A percentile compares a stretch with the other conserved stretches of the same genome.
Evolutionary conservation across 805 yeast genomes (phyloP).

Genomic region (Teunomyces tritomae): DNA sequence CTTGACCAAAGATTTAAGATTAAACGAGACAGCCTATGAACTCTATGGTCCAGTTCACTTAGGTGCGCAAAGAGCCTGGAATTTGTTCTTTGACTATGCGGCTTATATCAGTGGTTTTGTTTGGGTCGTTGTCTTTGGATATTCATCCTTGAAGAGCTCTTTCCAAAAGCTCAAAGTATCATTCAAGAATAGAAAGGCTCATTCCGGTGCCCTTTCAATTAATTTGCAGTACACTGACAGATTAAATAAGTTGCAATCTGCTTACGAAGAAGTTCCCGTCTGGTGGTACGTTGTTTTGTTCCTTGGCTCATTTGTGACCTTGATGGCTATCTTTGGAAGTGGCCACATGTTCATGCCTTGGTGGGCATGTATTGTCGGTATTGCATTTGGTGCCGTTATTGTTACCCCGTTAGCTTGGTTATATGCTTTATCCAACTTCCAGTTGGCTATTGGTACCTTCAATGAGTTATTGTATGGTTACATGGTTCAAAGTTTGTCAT

Average conservation of each 20-base stretch:
- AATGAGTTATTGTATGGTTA: conserved; percentile 49
- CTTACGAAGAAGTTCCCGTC: conserved; percentile 40
- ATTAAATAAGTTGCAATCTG: conserved; percentile 39
- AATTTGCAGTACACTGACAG: conserved; percentile 36
- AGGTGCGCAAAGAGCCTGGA: conserved; percentile 50
- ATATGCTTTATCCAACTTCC: conserved; percentile 51
- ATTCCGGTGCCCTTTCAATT: conserved; percentile 8
- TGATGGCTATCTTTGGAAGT: conserved; percentile 32
- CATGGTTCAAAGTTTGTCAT: conserved; percentile 33
- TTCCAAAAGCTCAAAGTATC: conserved; percentile 10
- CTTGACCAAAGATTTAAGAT: conserved; percentile 35
- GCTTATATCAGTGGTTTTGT: conserved; percentile 48
- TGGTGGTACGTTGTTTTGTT: conserved; percentile 44
- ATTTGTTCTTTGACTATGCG: conserved; percentile 52
- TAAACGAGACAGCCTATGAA: conserved; percentile 47
- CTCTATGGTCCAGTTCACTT: conserved; percentile 43
- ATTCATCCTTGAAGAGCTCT: conserved; percentile 19
- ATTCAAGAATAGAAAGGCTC: conserved; percentile 5
- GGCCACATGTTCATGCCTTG: conserved; percentile 39
- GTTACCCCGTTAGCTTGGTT: conserved; percentile 51
- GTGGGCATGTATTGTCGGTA: conserved; percentile 45
- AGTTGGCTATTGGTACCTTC: conserved; percentile 50
- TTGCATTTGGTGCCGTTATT: conserved; percentile 42
- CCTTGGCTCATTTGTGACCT: conserved; percentile 29
- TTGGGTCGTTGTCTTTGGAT: conserved; percentile 44